Base-by-base conservation (phyloP, 2,329 filamentous ascomycete species). In the Botryotinia narcissicola region DNA sequence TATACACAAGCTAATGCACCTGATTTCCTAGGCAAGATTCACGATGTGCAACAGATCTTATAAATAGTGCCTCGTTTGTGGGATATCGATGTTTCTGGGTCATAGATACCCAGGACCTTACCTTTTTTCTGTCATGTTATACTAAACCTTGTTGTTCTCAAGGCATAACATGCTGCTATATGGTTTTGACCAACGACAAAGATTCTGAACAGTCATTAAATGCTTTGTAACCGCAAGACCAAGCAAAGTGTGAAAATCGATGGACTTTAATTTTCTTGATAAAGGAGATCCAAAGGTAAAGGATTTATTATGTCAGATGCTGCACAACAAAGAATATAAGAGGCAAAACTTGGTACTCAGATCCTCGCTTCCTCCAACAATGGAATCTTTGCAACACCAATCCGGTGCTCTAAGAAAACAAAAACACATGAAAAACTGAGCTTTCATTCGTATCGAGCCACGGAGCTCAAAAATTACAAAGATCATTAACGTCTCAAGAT, bases 151-250 rank as follows among this genome's bases (percentile, higher is more conserved):
- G 44, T 9, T 18, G 44, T 9, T 46, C 20, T 46, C 44, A 22
- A 8, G 44, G 44, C 44, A 7, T 2, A 46, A 46, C 22, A 48
- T 25, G 2, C 22, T 12, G 16, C 16, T 10, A 29, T 29, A 7
- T 54, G 6, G 2, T 54, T 1, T 7, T 54, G 12, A 54, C n/a
- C n/a, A 12, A 5, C 25, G 18, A 18, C 51, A 5, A 12, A 29
- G 0, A 29, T 3, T 54, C 29, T 29, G 3, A n/a, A 12, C 1
- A 42, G 3, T 3, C 37, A 42, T 29, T 3, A 42, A 18, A n/a
- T n/a, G 7, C 37, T 29, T 0, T 5, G n/a, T 14, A 42, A 29
- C 4, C 0, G 14, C 8, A 63, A 29, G 25, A 1, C 25, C 25
- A 42, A 29, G 18, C 1, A 12, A 29, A 29, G 16, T 62, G 25